These are phyloP conservation scores for Sporisorium graminicola DNA, from an alignment of 1,284 basidiomycete species.

Conservation along the genomic window DNA sequence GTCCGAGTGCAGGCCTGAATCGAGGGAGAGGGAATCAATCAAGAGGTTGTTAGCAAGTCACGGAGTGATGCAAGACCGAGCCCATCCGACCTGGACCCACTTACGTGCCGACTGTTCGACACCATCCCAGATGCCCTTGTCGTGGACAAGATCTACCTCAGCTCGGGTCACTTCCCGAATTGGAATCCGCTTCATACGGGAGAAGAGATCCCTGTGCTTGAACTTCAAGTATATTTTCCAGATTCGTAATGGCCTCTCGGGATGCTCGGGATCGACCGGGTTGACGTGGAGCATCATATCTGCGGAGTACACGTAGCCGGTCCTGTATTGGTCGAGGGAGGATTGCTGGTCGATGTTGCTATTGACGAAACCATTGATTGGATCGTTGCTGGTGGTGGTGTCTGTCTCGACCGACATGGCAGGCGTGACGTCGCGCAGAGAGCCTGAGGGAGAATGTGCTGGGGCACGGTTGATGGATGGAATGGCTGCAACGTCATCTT, in stretches of 20 bases:
- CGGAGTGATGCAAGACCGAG: neutral
- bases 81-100: conserved; percentile 60
- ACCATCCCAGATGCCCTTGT: conserved; percentile 89
- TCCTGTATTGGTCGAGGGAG: conserved; percentile 22
- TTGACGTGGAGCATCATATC: conserved; percentile 85
- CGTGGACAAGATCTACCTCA: conserved; percentile 90
- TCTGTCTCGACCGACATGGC: conserved; percentile 34
- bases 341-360: neutral
- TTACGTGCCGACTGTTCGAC: conserved; percentile 82
- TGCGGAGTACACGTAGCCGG: conserved; percentile 86
- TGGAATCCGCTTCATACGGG: conserved; percentile 81
- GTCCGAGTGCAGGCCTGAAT: conserved; percentile 27
- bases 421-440: conserved; percentile 33
- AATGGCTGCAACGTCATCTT: conserved; percentile 3
- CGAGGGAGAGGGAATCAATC: too few species aligned
- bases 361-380: neutral
- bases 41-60: neutral
- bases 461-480: neutral
- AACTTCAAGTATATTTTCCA: conserved; percentile 77
- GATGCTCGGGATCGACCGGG: conserved; percentile 76
- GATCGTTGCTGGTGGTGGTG: conserved; percentile 13
- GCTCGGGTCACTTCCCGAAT: conserved; percentile 80
- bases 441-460: conserved; percentile 7
- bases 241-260: conserved; percentile 90
- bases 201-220: conserved; percentile 72